These are phyloP conservation scores for Annulohypoxylon nitens DNA, from an alignment of 495 filamentous ascomycete species.

Conservation along the genomic window DNA sequence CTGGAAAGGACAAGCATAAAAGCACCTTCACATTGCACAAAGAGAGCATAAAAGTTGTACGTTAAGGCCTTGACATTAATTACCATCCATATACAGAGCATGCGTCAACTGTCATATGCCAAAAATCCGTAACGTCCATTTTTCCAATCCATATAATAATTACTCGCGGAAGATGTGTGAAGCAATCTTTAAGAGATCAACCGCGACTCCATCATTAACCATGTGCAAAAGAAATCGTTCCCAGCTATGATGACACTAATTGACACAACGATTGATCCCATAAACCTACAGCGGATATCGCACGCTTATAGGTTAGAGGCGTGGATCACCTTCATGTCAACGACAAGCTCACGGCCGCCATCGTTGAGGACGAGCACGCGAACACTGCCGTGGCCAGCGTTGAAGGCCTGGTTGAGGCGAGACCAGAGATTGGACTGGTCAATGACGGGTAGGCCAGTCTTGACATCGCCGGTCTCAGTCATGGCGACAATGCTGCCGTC, in stretches of 20 bases:
- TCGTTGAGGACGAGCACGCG: constrained; percentile 97
- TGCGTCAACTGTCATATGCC: constrained; percentile 49
- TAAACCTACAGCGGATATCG: constrained; percentile 17
- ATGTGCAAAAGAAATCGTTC: constrained; percentile 34
- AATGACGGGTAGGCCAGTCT: constrained; percentile 93
- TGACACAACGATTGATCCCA: constrained; percentile 45
- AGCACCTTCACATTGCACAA: background rate
- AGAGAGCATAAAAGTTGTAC: constrained; percentile 21
- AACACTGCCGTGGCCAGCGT: constrained; percentile 91
- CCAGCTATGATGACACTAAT: constrained; percentile 39
- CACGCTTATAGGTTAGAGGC: constrained; percentile 65
- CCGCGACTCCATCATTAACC: constrained; percentile 49
- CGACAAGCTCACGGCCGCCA: constrained; percentile 91
- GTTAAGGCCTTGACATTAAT: constrained; percentile 48
- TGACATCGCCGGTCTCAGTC: constrained; percentile 86
- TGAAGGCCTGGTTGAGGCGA: constrained; percentile 86
- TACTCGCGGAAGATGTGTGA: constrained; percentile 45
- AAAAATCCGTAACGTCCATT: constrained; percentile 48
- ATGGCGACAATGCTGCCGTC: constrained; percentile 74
- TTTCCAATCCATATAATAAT: constrained; percentile 49
- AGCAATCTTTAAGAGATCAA: constrained; percentile 49
- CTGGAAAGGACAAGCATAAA: background rate
- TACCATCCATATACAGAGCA: constrained; percentile 53
- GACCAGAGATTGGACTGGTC: constrained; percentile 90
- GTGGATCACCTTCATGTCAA: constrained; percentile 99